Percentiles rank a stretch among this genome's conserved stretches.
These are phyloP conservation scores for Raphanus raphanistrum DNA, from an alignment of 345 rosid species.

Conservation along the genomic window DNA sequence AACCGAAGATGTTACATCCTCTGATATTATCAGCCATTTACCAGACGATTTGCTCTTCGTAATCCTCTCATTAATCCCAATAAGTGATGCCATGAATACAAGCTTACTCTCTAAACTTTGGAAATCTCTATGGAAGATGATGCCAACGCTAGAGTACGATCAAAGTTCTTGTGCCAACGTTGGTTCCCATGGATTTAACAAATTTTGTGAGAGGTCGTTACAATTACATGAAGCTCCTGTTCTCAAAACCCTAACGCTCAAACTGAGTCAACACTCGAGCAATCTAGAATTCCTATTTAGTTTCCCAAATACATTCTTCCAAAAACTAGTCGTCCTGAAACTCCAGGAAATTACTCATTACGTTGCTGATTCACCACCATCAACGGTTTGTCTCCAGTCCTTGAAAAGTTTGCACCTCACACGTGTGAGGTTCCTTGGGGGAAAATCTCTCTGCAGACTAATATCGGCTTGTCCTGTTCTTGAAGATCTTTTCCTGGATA, in stretches of 20 bases:
- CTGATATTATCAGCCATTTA: constrained; percentile 6
- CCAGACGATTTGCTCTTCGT: constrained; percentile 13
- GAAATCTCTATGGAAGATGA: constrained; percentile 14
- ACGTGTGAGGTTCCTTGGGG: neutral
- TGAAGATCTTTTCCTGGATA: neutral
- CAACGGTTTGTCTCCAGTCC: neutral
- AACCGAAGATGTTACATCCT: neutral
- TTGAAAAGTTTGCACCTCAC: neutral
- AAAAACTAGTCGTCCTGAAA: neutral
- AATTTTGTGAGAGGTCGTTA: neutral
- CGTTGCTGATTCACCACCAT: neutral
- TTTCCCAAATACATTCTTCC: neutral
- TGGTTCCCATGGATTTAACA: neutral
- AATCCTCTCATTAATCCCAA: neutral
- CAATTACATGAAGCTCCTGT: constrained; percentile 1
- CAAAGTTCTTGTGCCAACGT: neutral
- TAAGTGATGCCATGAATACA: neutral
- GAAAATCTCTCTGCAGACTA: neutral
- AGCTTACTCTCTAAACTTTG: neutral
- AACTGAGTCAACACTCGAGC: neutral
- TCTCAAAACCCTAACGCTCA: neutral
- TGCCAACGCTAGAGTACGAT: neutral
- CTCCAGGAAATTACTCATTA: neutral
- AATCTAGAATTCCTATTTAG: neutral
- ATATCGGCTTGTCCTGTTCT: neutral